Percentiles rank a stretch among this genome's conserved stretches.
These are phyloP conservation scores for Amesomyces nigricolor DNA, from an alignment of 2,329 filamentous ascomycete species.

Conservation along the genomic window DNA sequence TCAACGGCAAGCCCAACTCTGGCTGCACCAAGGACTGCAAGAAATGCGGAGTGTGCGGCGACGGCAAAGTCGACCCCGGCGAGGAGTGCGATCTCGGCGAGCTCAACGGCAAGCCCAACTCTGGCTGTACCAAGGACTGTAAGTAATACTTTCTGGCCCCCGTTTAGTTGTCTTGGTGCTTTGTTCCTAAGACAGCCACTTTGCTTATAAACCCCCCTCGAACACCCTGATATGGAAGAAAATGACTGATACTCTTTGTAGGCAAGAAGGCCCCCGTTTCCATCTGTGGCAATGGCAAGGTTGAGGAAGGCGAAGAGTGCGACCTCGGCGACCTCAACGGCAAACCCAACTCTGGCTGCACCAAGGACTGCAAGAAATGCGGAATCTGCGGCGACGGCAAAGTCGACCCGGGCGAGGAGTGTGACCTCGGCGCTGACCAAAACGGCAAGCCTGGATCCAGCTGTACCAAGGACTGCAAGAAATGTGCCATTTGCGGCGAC, in stretches of 20 bases:
- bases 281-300: conserved; percentile 1
- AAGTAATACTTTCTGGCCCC: neutral
- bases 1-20: conserved; percentile 7
- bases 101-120: conserved; percentile 7
- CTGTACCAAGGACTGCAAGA: conserved; percentile 4
- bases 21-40: conserved; percentile 7
- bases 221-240: no score
- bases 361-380: neutral
- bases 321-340: neutral
- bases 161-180: no score
- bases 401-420: neutral
- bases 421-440: neutral
- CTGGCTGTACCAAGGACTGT: conserved; percentile 8
- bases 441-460: conserved; percentile 13
- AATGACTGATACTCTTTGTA: no score
- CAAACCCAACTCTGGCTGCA: neutral
- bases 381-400: neutral
- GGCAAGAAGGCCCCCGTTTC: no score
- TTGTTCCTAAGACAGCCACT: no score
- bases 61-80: conserved; percentile 1
- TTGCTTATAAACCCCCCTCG: no score
- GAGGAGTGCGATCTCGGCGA: conserved; percentile 10
- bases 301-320: neutral
- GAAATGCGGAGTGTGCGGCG: neutral
- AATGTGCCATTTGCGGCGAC: neutral